phyloP scores from a whole-genome alignment of 805 yeast genomes.

The Saturnispora zaruensis region DNA sequence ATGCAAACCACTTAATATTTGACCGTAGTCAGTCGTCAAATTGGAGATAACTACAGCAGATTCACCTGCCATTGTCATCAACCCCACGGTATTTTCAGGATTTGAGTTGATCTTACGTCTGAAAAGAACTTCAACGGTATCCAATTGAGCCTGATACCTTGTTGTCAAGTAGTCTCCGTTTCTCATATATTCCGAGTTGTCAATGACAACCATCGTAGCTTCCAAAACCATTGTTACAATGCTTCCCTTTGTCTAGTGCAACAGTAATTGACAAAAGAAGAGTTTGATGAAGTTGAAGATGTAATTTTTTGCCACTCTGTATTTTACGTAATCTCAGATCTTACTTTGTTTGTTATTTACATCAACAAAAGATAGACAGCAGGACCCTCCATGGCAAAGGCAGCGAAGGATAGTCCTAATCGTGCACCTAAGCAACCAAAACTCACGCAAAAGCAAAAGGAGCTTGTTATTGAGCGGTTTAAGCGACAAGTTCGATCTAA shows the following conservation, averaged over 20 bases:
- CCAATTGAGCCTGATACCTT: conserved; percentile 86
- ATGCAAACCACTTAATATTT: conserved; percentile 74
- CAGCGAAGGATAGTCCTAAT: neutral
- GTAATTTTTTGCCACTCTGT: conserved; percentile 3
- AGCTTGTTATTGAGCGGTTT: conserved; percentile 27
- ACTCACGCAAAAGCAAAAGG: conserved; percentile 31
- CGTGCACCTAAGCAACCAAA: conserved; percentile 6
- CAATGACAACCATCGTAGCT: conserved; percentile 92
- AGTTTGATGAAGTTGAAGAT: neutral
- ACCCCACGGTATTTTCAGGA: conserved; percentile 91
- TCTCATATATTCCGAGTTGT: conserved; percentile 91
- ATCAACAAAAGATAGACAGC: neutral
- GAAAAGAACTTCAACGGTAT: conserved; percentile 80
- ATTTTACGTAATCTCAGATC: conserved; percentile 3
- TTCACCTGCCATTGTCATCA: conserved; percentile 79
- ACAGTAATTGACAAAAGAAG: neutral
- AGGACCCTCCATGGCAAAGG: neutral
- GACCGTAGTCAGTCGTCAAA: conserved; percentile 79
- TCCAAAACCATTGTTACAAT: conserved; percentile 67
- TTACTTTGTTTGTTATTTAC: neutral
- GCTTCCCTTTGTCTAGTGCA: neutral
- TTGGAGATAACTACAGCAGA: conserved; percentile 86
- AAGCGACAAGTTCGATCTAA: conserved; percentile 15
- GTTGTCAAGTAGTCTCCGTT: conserved; percentile 90
- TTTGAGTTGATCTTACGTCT: conserved; percentile 78